Percentiles rank a stretch among this genome's conserved stretches.
Conservation (phyloP, 805 yeast species). For the Barnettozyma pratensis region DNA sequence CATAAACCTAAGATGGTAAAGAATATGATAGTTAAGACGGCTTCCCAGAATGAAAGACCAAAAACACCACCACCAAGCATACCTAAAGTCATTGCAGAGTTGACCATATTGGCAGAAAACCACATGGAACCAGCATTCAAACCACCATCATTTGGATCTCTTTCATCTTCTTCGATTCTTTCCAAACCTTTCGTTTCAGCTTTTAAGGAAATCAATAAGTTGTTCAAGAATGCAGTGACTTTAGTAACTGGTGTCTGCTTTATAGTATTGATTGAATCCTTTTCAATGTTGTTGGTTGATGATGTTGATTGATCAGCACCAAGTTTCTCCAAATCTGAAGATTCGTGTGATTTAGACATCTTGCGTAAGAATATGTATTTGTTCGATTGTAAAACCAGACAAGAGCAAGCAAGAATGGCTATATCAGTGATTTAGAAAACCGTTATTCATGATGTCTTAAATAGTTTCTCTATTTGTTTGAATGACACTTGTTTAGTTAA, state of each 20-base stretch:
- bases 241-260: not conserved
- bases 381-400: too few species aligned
- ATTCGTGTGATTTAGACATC: not conserved
- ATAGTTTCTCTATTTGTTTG: not conserved
- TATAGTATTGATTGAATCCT: not conserved
- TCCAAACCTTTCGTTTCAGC: conserved; percentile 77
- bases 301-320: not conserved
- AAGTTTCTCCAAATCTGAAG: not conserved
- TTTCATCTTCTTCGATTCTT: conserved; percentile 72
- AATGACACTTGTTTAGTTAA: not conserved
- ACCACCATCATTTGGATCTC: conserved; percentile 53
- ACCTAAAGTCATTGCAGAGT: conserved; percentile 80
- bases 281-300: not conserved
- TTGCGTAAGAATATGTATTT: not conserved
- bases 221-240: conserved; percentile 12
- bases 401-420: too few species aligned
- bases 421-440: too few species aligned
- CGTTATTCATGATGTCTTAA: not conserved
- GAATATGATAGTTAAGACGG: conserved; percentile 61
- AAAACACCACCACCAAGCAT: conserved; percentile 60
- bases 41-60: conserved; percentile 69
- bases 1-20: conserved; percentile 68
- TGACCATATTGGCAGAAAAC: conserved; percentile 85
- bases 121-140: conserved; percentile 81
- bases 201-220: conserved; percentile 23